phyloP scores from a whole-genome alignment of 164 flowering plant species.

The Taxillus chinensis region DNA sequence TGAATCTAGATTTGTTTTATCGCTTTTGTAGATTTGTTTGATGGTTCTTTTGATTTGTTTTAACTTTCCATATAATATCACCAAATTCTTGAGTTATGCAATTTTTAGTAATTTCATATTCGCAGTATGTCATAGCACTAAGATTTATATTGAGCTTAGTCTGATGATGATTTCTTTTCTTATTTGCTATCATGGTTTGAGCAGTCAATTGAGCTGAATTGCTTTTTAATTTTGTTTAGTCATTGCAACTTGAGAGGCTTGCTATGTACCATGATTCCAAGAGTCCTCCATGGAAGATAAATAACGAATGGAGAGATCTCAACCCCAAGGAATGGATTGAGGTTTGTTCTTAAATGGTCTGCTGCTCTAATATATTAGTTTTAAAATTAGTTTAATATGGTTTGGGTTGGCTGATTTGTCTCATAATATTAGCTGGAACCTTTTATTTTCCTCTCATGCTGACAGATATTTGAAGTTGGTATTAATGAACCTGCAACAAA shows the following conservation, averaged over 20 bases:
- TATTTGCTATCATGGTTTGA: neutral
- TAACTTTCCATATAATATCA: too few species aligned
- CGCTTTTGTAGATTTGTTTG: too few species aligned
- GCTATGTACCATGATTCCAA: constrained; percentile 91
- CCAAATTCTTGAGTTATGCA: too few species aligned
- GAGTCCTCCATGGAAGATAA: constrained; percentile 65
- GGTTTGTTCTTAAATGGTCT: constrained; percentile 36
- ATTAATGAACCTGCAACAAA: constrained; percentile 51
- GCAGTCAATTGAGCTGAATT: neutral
- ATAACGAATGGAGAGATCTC: constrained; percentile 86
- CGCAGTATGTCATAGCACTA: too few species aligned
- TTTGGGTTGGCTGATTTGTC: neutral
- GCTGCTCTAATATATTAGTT: neutral
- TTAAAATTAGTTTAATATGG: neutral
- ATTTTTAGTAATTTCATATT: too few species aligned
- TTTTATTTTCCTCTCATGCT: neutral
- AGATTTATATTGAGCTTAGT: too few species aligned
- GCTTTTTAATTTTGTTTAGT: constrained; percentile 31
- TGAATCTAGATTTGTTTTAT: too few species aligned
- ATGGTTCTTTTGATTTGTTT: too few species aligned
- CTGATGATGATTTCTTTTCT: too few species aligned
- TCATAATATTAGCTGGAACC: neutral
- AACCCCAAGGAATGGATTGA: constrained; percentile 86
- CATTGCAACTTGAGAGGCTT: constrained; percentile 92
- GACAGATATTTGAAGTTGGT: constrained; percentile 92